Base-by-base conservation (phyloP, 176 grass and related monocot species). In the Musa troglodytarum region DNA sequence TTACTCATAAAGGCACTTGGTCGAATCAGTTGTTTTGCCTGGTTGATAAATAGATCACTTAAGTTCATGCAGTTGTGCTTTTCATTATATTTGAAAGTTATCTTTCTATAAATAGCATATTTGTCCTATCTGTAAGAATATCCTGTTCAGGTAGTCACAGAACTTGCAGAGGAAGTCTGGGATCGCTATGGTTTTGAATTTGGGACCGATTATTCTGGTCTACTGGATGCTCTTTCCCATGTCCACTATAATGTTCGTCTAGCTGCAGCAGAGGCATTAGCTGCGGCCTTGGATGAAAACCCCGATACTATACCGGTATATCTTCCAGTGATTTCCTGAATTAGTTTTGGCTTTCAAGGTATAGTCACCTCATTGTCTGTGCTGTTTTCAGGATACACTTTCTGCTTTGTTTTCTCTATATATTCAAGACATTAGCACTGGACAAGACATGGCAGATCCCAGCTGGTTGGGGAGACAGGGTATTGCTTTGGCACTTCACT, bases 141-240 rank as follows among this genome's bases (percentile, higher is more conserved):
- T 56, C 63, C 74, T 85, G 28, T 87, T n/a, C 80, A 98, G 94
- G 82, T 72, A 62, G 88, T 93, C 62, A 82, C 94, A 89, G 90
- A 88, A 87, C 59, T 98, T 80, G 88, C 94, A 82, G 94, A 98
- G 77, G 90, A 98, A 70, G 67, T 98, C 63, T 98, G 94, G 94
- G 94, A 98, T 81, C 81, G 57, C 63, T 98, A 87, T 63, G 82
- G 88, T 69, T 98, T 93, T 83, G 94, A 98, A 80, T 78, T 84
- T 67, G 89, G 88, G 49, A 87, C 68, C 52, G 88, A 98, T 83
- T 93, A 93, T 87, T 89, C 94, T 71, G 88, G 86, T 81, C 83
- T 98, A 76, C 90, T 91, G 67, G 78, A 89, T 65, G 88, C 84
- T 19, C 88, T 98, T 84, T 91, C 84, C 63, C 94, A 98, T 82